phyloP scores from a whole-genome alignment of 108 stramenopile species.

The Aureococcus anophagefferens region DNA sequence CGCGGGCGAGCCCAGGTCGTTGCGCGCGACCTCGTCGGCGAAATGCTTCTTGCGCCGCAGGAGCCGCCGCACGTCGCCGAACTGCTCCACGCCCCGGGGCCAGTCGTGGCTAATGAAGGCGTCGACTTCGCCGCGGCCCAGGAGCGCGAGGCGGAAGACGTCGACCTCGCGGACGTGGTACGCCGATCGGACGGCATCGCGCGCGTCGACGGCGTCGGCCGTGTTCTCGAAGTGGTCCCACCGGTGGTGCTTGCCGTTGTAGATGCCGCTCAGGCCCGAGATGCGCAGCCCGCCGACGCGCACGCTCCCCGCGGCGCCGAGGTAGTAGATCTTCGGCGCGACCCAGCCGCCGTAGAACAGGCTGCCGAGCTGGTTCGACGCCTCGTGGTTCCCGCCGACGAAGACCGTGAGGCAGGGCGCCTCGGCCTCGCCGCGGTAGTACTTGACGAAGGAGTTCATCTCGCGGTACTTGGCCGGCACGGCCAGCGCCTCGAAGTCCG shows the following conservation, averaged over 20 bases:
- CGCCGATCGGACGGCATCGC: conserved; percentile 57
- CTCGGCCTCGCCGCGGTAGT: conserved; percentile 70
- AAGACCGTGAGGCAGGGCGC: conserved; percentile 88
- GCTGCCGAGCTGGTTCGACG: conserved; percentile 79
- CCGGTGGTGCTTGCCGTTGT: conserved; percentile 64
- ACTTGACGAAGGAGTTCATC: conserved; percentile 75
- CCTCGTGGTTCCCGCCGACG: conserved; percentile 99
- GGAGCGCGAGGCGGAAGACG: conserved; percentile 60
- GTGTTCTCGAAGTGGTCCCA: conserved; percentile 57
- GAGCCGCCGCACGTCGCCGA: conserved; percentile 62
- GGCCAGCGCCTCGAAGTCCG: conserved; percentile 69
- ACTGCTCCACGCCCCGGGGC: conserved; percentile 80
- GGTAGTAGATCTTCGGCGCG: conserved; percentile 95
- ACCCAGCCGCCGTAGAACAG: conserved; percentile 96
- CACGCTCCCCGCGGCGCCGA: conserved; percentile 83
- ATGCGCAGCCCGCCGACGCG: conserved; percentile 77
- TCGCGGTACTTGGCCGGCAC: conserved; percentile 83
- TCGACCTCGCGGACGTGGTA: conserved; percentile 86
- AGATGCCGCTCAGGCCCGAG: conserved; percentile 90
- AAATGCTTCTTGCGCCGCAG: conserved; percentile 73
- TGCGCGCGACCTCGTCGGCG: conserved; percentile 62
- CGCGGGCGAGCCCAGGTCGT: conserved; percentile 80
- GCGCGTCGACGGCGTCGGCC: conserved; percentile 55
- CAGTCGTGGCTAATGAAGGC: conserved; percentile 90
- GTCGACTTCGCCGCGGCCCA: conserved; percentile 45